Evolutionary conservation across 208 protist species (phyloP), one percentile per base, ranked within the genome.

Genomic region (Porcisia deanei): DNA sequence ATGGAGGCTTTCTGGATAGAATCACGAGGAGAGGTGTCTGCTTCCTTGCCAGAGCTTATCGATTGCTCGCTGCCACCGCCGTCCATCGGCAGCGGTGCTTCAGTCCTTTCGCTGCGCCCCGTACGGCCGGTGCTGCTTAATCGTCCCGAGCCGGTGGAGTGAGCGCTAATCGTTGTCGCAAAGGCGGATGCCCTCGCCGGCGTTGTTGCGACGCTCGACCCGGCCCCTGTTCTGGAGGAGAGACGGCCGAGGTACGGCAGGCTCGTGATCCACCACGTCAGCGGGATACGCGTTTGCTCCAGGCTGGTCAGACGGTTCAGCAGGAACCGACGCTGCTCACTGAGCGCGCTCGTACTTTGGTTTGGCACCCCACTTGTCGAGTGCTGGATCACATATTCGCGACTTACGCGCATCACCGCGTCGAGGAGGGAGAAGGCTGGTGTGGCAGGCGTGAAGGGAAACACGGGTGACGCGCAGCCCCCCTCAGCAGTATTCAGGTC

Each of bases 361-460:
- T 73, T 72, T 1, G 70, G 76, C 41, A 60, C 16, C 14, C 75
- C 71, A 1, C 57, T 41, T 43, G 74, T 64, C n/a, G 39, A 64
- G 43, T 81, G 88, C 65, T 81, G 78, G 4, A 87, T 86, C 69
- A 95, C 91, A 74, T 84, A 97, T 71, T 97, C 91, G 10, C 86
- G 85, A 60, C 88, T 93, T 5, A 97, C 93, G 49, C 84, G 73
- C 37, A 97, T 85, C 7, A 93, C 87, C 7, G 88, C 84, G 67
- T 94, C 86, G 22, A 97, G 73, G 18, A 88, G 57, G 12, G 89
- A 94, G 59, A 94, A 92, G 47, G 76, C n/a, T n/a, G 81, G 75
- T 57, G 60, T 76, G 52, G 70, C 73, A 49, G 54, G 49, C 47
- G 16, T 30, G 54, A 71, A 37, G 18, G 71, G 59, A 37, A 65